A percentile compares a stretch with the other conserved stretches of the same genome.
Conservation (phyloP, 441 rosid species). For the Pelargonium cotyledonis region DNA sequence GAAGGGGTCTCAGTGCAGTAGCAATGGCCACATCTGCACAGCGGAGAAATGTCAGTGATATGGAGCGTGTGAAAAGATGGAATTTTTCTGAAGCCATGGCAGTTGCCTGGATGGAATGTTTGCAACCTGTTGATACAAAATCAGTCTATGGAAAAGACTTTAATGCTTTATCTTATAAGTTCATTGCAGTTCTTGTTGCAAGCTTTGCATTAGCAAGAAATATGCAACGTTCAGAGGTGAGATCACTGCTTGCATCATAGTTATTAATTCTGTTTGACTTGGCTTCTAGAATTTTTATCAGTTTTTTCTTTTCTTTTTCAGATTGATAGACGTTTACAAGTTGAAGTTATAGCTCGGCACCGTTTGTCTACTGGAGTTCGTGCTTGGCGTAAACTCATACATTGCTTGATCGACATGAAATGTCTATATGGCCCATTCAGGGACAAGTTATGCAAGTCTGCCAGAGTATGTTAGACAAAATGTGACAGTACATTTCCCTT, state of each 20-base stretch:
- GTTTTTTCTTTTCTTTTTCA: constrained; percentile 20
- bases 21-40: constrained; percentile 99
- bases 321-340: constrained; percentile 93
- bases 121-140: constrained; percentile 89
- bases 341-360: constrained; percentile 56
- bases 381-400: constrained; percentile 91
- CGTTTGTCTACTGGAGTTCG: constrained; percentile 59
- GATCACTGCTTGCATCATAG: neutral
- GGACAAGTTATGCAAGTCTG: constrained; percentile 50
- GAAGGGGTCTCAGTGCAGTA: constrained; percentile 98
- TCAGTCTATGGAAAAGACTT: constrained; percentile 98
- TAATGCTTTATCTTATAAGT: constrained; percentile 91
- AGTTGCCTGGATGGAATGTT: constrained; percentile 98
- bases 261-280: neutral
- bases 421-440: constrained; percentile 83
- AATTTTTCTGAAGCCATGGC: constrained; percentile 93
- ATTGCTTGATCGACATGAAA: constrained; percentile 73
- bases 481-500: neutral
- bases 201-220: constrained; percentile 99
- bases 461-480: constrained; percentile 46
- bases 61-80: constrained; percentile 95
- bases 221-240: constrained; percentile 95
- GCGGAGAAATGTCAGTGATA: constrained; percentile 79
- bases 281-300: neutral
- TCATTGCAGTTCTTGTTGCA: constrained; percentile 93